phyloP scores from a whole-genome alignment of 345 rosid species.

The Rubroshorea leprosula region DNA sequence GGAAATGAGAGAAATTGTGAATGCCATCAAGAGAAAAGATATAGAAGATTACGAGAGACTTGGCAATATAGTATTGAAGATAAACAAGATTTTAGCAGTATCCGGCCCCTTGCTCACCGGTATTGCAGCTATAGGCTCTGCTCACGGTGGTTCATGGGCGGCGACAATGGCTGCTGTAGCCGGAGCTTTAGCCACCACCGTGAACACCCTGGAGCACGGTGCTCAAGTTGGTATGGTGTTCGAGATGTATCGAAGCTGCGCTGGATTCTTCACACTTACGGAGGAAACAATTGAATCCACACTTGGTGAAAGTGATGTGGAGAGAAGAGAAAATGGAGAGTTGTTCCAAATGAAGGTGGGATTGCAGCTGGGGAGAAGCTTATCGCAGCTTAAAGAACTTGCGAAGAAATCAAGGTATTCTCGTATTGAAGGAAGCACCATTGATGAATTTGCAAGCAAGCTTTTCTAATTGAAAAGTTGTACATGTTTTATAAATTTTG shows the following conservation, averaged over 20 bases:
- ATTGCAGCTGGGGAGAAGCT: constrained; percentile 41
- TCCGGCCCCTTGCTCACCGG: constrained; percentile 43
- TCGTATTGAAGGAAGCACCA: constrained; percentile 7
- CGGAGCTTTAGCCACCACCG: constrained; percentile 37
- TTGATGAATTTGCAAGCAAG: constrained; percentile 51
- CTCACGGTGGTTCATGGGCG: constrained; percentile 25
- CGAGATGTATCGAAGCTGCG: constrained; percentile 47
- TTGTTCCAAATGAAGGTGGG: constrained; percentile 34
- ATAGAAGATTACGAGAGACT: constrained; percentile 37
- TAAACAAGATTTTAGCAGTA: constrained; percentile 37
- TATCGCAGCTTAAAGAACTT: constrained; percentile 36
- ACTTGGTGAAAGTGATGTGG: constrained; percentile 23
- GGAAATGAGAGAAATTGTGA: constrained; percentile 31
- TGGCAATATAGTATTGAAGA: constrained; percentile 27
- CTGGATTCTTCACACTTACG: constrained; percentile 39
- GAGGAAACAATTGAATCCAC: constrained; percentile 39
- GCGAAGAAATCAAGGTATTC: constrained; percentile 17
- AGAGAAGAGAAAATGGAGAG: constrained; percentile 40
- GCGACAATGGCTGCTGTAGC: constrained; percentile 27
- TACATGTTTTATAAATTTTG: too few relatives aligned
- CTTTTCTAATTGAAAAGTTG: constrained; percentile 23
- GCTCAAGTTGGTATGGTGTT: constrained; percentile 52
- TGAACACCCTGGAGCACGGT: constrained; percentile 43
- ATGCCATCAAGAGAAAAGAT: constrained; percentile 37
- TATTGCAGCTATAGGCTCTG: constrained; percentile 37